These are phyloP conservation scores for Fraxinus floribunda DNA, from an alignment of 305 asterid genomes.

Conservation along the genomic window DNA sequence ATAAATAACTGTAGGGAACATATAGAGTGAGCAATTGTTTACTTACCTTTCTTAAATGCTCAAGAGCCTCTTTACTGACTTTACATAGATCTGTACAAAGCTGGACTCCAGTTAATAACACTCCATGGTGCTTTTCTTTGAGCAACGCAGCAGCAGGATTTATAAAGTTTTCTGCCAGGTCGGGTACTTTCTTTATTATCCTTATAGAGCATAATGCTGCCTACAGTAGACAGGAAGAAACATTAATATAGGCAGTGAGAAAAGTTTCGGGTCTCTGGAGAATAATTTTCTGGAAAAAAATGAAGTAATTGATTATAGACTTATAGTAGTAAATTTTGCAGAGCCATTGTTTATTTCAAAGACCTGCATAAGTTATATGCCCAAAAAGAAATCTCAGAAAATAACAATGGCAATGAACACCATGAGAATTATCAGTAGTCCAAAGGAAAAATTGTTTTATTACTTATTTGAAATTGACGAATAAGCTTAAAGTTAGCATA, in stretches of 20 bases:
- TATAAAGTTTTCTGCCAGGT: constrained; percentile 88
- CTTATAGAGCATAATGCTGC: constrained; percentile 96
- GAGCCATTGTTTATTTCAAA: background rate
- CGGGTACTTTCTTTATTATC: constrained; percentile 94
- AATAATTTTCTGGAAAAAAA: background rate
- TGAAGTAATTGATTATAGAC: background rate
- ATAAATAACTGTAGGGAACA: background rate
- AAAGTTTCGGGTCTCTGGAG: constrained; percentile 19
- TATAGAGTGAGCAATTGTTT: constrained; percentile 3
- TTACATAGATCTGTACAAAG: constrained; percentile 85
- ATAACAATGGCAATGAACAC: background rate
- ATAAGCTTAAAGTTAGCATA: background rate
- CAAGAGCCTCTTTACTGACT: constrained; percentile 81
- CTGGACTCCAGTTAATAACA: constrained; percentile 87
- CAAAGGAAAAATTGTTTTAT: background rate
- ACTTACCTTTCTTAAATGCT: constrained; percentile 75
- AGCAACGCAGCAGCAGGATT: constrained; percentile 74
- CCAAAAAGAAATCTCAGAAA: background rate
- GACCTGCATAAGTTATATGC: background rate
- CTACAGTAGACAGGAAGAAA: constrained; percentile 44
- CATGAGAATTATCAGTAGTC: background rate
- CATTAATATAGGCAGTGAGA: constrained; percentile 25
- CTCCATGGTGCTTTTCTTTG: constrained; percentile 98
- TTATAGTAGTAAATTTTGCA: background rate
- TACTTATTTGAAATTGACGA: background rate